Percentiles rank a stretch among this genome's conserved stretches.
These are phyloP conservation scores for Bruguiera hainesii DNA, from an alignment of 441 rosid genomes.

Conservation along the genomic window DNA sequence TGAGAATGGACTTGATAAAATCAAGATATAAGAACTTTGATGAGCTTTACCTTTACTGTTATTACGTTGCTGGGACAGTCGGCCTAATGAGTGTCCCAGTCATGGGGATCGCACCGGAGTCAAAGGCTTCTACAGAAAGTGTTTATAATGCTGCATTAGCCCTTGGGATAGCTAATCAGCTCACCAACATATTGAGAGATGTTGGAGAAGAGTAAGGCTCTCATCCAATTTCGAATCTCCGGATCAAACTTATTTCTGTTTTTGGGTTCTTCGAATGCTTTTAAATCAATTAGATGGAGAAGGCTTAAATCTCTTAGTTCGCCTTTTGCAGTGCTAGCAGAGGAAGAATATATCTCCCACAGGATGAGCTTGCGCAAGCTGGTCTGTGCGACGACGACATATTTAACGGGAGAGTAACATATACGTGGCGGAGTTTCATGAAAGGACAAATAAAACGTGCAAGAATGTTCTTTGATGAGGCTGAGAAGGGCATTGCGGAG, in stretches of 20 bases:
- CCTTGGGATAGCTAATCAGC: constrained; percentile 54
- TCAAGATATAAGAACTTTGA: constrained; percentile 43
- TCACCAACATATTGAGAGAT: constrained; percentile 53
- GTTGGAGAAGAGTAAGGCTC: constrained; percentile 51
- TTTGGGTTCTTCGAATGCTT: not conserved
- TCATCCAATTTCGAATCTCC: not conserved
- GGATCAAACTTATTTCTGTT: not conserved
- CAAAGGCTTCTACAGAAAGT: constrained; percentile 40
- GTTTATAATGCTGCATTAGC: constrained; percentile 49
- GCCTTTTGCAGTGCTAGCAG: constrained; percentile 35
- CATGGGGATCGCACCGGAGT: constrained; percentile 46
- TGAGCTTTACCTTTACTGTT: constrained; percentile 56
- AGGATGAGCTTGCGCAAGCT: constrained; percentile 36
- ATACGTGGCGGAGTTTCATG: constrained; percentile 47
- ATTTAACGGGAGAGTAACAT: constrained; percentile 36
- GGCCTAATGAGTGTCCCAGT: constrained; percentile 56
- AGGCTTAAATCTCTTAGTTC: not conserved
- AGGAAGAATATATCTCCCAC: constrained; percentile 49
- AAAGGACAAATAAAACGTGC: constrained; percentile 46
- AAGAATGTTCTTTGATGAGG: constrained; percentile 43
- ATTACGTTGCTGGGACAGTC: constrained; percentile 56
- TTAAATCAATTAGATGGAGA: not conserved
- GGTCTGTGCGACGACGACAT: constrained; percentile 47
- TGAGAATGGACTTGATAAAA: constrained; percentile 45
- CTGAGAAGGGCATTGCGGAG: constrained; percentile 45